Evolutionary conservation across 2,329 filamentous ascomycete genomes (phyloP).

Genomic region (Didymella exigua): DNA sequence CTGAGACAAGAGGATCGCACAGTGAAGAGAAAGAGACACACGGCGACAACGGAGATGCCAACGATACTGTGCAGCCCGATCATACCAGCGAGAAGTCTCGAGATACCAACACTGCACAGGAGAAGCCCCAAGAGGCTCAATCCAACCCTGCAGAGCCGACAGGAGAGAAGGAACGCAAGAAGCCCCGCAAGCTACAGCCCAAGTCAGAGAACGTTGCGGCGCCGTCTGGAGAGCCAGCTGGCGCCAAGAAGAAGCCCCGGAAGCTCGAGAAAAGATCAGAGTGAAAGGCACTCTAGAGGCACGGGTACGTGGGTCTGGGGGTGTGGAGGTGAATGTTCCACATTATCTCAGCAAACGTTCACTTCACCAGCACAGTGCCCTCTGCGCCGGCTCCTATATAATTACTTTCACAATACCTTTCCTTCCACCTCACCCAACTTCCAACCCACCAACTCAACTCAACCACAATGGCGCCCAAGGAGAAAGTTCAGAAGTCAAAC

Average conservation of each 20-base stretch:
- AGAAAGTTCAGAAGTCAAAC: neutral
- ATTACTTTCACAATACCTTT: neutral
- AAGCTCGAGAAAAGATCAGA: conserved; percentile 20
- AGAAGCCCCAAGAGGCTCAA: neutral
- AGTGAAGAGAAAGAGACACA: neutral
- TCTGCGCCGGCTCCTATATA: neutral
- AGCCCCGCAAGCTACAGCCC: conserved; percentile 24
- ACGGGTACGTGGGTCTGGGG: neutral
- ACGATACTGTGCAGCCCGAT: neutral
- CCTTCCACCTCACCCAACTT: neutral
- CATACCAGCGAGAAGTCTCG: neutral
- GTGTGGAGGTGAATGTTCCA: neutral
- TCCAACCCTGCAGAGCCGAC: conserved; percentile 1
- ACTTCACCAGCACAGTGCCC: neutral
- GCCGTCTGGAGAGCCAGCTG: neutral
- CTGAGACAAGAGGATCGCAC: neutral
- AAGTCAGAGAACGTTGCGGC: neutral
- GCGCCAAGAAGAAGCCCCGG: conserved; percentile 17
- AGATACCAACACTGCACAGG: neutral
- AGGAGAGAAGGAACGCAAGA: conserved; percentile 17
- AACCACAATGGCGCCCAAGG: neutral
- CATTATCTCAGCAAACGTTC: neutral
- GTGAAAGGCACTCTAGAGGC: neutral
- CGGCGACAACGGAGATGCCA: neutral
- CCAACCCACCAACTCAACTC: no score